Base-by-base conservation (phyloP, 768 basidiomycete genomes). In the Russula virescens region DNA sequence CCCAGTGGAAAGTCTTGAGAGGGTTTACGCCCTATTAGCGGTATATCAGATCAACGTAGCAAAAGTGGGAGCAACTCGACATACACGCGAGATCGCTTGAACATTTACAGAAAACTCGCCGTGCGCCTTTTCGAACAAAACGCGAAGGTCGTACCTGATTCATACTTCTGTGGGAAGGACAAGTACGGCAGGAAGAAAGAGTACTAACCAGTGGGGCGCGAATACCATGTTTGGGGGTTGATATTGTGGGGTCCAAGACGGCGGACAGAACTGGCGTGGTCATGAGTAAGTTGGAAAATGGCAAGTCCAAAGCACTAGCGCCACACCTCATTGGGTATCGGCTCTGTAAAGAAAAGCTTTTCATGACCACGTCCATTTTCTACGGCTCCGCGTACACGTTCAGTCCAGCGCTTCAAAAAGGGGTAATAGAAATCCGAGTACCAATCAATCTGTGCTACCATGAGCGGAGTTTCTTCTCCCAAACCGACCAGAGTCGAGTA, bases 251-350 rank as follows among this genome's bases (percentile, higher is more conserved):
- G 87, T 89, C 87, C 90, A 97, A 0, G 84, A 83, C 1, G 82
- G 67, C 0, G 92, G 88, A 69, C 91, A 94, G 69, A 88, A 89
- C 91, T 95, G 40, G 19, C 19, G 8, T 23, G 14, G 31, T 45
- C 3, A 19, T 43, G 28, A 43, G 51, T 21, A 42, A 54, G 23
- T 6, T 28, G 46, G 38, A 11, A 26, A 26, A 28, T 35, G 2
- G 19, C 47, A 46, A 52, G 50, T 47, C 5, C 3, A 9, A 38
- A 26, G 26, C 21, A 55, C 18, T 60, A 3, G 19, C 5, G 19
- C 26, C n/a, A 3, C 45, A 92, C 92, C 78, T 99, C 96, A 68
- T 99, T 99, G 8, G 97, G 96, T 65, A 99, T 89, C 19, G 88
- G 82, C 68, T 96, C 96, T 0, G 87, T 79, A 66, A 96, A 91